These are phyloP conservation scores for Penicillium oxalicum DNA, from an alignment of 2,329 filamentous ascomycete genomes.

Conservation along the genomic window DNA sequence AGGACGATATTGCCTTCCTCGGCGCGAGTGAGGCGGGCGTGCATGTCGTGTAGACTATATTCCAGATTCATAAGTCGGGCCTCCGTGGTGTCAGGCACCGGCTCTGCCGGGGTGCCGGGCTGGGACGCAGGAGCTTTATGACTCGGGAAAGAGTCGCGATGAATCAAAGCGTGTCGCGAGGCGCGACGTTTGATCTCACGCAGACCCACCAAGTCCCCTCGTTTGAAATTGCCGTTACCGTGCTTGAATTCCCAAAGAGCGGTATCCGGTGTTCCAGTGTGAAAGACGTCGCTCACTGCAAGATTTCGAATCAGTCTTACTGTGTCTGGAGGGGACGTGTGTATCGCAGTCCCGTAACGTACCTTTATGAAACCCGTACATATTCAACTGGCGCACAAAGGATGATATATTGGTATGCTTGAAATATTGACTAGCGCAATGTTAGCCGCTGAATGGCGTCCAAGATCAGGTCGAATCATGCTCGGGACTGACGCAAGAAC, in stretches of 20 bases:
- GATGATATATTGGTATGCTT: conserved; percentile 99
- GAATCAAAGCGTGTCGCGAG: conserved; percentile 85
- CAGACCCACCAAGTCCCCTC: conserved; percentile 82
- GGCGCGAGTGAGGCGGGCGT: conserved; percentile 66
- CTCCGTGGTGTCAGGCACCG: conserved; percentile 73
- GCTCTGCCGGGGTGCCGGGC: conserved; percentile 76
- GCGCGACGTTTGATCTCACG: conserved; percentile 94
- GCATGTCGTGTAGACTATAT: conserved; percentile 75
- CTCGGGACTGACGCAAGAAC: conserved; percentile 73
- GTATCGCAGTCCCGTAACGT: conserved; percentile 15
- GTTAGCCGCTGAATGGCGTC: conserved; percentile 18
- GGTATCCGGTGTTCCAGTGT: conserved; percentile 86
- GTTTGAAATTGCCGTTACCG: conserved; percentile 93
- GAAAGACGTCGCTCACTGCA: conserved; percentile 93
- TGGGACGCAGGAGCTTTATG: conserved; percentile 71
- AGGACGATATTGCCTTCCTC: conserved; percentile 78
- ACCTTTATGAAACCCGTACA: conserved; percentile 99
- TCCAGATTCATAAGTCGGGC: conserved; percentile 69
- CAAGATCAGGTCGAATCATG: background rate
- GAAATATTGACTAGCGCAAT: conserved; percentile 75
- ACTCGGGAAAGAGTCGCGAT: conserved; percentile 78
- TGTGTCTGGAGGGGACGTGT: background rate
- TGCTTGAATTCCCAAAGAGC: conserved; percentile 99
- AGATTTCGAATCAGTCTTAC: conserved; percentile 6
- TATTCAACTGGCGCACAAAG: conserved; percentile 95